phyloP scores from a whole-genome alignment of 2,329 filamentous ascomycete genomes.

The Fusarium decemcellulare region DNA sequence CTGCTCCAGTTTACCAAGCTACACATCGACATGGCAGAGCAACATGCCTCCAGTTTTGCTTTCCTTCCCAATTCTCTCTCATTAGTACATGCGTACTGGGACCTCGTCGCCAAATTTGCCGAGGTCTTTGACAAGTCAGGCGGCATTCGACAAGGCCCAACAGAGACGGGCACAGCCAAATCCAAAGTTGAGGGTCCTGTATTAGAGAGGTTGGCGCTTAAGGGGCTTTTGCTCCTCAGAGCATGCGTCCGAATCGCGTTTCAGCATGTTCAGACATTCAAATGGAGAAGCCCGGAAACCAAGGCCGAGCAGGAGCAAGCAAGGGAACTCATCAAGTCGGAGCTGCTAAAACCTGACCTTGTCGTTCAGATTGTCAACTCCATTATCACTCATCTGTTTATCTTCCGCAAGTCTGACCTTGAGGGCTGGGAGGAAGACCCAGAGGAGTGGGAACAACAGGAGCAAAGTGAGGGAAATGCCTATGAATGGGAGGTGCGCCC shows the following conservation, averaged over 20 bases:
- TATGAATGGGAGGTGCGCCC: conserved; percentile 95
- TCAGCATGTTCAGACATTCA: conserved; percentile 85
- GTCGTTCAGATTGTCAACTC: conserved; percentile 86
- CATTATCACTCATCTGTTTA: conserved; percentile 89
- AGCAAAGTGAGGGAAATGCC: conserved; percentile 86
- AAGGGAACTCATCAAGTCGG: conserved; percentile 76
- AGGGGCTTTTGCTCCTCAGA: conserved; percentile 85
- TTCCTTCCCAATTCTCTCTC: conserved; percentile 84
- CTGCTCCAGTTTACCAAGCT: conserved; percentile 92
- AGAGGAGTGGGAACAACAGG: conserved; percentile 94
- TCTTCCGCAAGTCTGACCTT: conserved; percentile 87
- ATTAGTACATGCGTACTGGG: conserved; percentile 89
- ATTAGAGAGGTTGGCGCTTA: conserved; percentile 84
- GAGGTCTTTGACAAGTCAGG: conserved; percentile 77
- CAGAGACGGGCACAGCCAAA: conserved; percentile 57
- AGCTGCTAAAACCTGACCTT: conserved; percentile 83
- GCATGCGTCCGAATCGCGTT: conserved; percentile 90
- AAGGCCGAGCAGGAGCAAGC: conserved; percentile 83
- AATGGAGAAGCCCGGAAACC: conserved; percentile 80
- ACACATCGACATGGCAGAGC: conserved; percentile 86
- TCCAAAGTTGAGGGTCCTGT: conserved; percentile 73
- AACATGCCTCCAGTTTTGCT: conserved; percentile 86
- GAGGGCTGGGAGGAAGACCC: conserved; percentile 95
- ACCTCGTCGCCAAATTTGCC: conserved; percentile 81
- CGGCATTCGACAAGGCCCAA: conserved; percentile 64